Percentiles rank a stretch among this genome's conserved stretches.
Conservation (phyloP, 2,329 filamentous ascomycete genomes). For the Pyricularia sp. region DNA sequence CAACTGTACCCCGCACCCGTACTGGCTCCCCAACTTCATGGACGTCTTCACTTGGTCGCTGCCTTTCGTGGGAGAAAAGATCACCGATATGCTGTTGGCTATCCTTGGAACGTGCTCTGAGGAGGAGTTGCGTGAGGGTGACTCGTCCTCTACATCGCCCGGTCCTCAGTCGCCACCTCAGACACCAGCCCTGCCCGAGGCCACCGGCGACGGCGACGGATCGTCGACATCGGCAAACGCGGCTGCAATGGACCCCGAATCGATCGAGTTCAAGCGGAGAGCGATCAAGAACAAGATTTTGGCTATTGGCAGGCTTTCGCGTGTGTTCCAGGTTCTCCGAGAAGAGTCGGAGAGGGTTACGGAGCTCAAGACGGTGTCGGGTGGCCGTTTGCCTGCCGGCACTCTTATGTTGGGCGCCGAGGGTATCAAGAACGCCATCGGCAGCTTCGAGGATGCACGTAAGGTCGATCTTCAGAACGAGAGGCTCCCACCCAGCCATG, state of each 20-base stretch:
- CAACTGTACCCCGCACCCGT: constrained; percentile 97
- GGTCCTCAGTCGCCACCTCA: constrained; percentile 65
- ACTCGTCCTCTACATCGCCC: constrained; percentile 54
- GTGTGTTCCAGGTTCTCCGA: constrained; percentile 94
- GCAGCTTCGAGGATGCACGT: constrained; percentile 87
- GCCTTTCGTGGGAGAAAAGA: constrained; percentile 96
- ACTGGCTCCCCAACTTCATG: constrained; percentile 99
- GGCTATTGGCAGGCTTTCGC: constrained; percentile 88
- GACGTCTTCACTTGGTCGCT: constrained; percentile 99
- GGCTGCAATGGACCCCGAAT: constrained; percentile 52
- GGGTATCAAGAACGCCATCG: constrained; percentile 97
- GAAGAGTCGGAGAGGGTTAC: constrained; percentile 96
- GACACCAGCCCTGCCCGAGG: constrained; percentile 17
- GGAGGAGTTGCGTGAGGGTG: constrained; percentile 87
- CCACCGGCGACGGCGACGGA: constrained; percentile 10
- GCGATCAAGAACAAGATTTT: constrained; percentile 99
- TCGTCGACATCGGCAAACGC: not conserved
- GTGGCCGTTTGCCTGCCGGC: constrained; percentile 81
- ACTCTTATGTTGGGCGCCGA: constrained; percentile 97
- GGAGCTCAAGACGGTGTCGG: constrained; percentile 92
- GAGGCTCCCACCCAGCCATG: constrained; percentile 77
- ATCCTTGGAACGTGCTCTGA: constrained; percentile 99
- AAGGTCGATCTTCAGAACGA: constrained; percentile 98
- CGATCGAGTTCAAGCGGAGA: constrained; percentile 83
- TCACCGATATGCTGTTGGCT: constrained; percentile 98